Evolutionary conservation across 768 basidiomycete genomes (phyloP).

Genomic region (Pleurotus cornucopiae): DNA sequence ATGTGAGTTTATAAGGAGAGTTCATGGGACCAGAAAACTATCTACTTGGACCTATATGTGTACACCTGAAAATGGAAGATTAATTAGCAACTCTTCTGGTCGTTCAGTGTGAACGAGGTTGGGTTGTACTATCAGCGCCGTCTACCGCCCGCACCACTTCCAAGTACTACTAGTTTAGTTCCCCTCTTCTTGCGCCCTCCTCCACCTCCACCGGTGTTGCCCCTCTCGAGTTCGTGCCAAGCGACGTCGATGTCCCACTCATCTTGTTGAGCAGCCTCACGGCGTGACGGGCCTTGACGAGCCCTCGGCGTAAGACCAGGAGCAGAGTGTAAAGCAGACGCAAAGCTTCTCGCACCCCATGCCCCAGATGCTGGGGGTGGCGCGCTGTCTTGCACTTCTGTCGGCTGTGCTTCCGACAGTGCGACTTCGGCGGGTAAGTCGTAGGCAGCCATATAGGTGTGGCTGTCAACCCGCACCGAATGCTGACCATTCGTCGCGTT

Average conservation of each 20-base stretch:
- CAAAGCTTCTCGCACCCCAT: constrained; percentile 82
- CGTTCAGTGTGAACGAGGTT: neutral
- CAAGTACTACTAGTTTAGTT: constrained; percentile 67
- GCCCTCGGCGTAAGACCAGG: constrained; percentile 10
- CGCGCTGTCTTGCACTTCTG: neutral
- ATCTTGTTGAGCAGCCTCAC: constrained; percentile 37
- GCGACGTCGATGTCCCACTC: constrained; percentile 78
- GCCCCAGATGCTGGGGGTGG: constrained; percentile 40
- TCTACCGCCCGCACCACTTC: constrained; percentile 53
- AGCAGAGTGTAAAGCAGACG: constrained; percentile 65
- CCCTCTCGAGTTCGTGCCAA: constrained; percentile 77
- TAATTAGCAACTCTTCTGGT: neutral
- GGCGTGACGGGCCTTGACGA: constrained; percentile 16
- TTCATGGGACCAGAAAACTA: no score
- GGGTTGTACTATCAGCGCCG: constrained; percentile 26
- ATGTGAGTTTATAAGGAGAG: no score
- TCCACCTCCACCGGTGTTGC: constrained; percentile 14
- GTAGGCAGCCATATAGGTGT: constrained; percentile 10
- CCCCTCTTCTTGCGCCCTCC: constrained; percentile 57
- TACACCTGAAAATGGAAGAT: neutral
- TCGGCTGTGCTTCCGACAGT: constrained; percentile 13
- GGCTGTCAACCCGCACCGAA: constrained; percentile 12
- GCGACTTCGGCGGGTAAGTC: constrained; percentile 19
- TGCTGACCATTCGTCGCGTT: constrained; percentile 11
- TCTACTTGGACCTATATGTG: no score